Evolutionary conservation across 352 stramenopile genomes (phyloP).

Genomic region (Pythium brassicae): DNA sequence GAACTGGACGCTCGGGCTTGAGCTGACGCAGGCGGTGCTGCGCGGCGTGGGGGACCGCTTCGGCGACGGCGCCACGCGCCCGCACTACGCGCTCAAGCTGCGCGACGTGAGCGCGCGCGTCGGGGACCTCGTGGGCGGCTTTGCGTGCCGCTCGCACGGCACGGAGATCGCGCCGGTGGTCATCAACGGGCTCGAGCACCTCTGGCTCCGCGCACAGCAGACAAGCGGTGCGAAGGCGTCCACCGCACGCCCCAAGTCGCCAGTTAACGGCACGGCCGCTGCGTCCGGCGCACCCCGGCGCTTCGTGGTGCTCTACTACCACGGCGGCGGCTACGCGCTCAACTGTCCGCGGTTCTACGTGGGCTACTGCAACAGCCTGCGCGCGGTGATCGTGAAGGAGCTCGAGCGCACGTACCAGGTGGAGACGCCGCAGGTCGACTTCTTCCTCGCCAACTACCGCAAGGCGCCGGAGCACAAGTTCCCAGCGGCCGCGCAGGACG

Average conservation of each 20-base stretch:
- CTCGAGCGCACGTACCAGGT: conserved; percentile 12
- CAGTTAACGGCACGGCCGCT: background rate
- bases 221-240: background rate
- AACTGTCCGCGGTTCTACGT: conserved; percentile 8
- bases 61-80: conserved; percentile 12
- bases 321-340: conserved; percentile 16
- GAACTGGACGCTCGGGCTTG: conserved; percentile 33
- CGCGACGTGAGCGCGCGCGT: conserved; percentile 18
- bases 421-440: conserved; percentile 25
- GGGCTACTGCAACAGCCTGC: conserved; percentile 12
- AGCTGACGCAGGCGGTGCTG: conserved; percentile 21
- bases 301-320: conserved; percentile 15
- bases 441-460: conserved; percentile 47
- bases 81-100: conserved; percentile 16
- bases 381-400: conserved; percentile 19
- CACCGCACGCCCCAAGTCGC: conserved; percentile 1
- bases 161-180: conserved; percentile 20
- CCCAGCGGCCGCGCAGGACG: conserved; percentile 31
- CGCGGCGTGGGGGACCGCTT: conserved; percentile 13
- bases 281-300: background rate
- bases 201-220: conserved; percentile 29
- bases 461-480: conserved; percentile 45
- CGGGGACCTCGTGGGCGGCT: conserved; percentile 20
- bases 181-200: conserved; percentile 37
- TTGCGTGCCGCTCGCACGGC: conserved; percentile 13